phyloP scores from a whole-genome alignment of 176 grass and related monocot species.

The Raddia distichophylla region DNA sequence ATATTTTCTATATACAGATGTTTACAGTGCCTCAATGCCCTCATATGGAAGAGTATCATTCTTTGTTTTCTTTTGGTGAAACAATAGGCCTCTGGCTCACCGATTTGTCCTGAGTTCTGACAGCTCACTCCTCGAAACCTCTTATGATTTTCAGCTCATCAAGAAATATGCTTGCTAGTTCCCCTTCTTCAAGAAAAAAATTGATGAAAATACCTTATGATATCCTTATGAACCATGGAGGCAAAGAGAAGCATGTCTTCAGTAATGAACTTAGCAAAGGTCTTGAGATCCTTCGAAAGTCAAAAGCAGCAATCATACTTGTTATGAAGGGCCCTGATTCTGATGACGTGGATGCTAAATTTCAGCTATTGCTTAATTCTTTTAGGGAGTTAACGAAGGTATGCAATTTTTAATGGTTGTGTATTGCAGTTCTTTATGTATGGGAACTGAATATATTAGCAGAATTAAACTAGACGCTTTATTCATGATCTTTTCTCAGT shows the following conservation, averaged over 20 bases:
- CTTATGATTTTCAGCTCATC: constrained; percentile 57
- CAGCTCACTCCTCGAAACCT: constrained; percentile 40
- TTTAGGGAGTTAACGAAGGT: constrained; percentile 61
- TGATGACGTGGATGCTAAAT: constrained; percentile 41
- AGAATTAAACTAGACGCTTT: not conserved
- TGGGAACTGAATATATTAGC: not conserved
- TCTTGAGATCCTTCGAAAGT: constrained; percentile 58
- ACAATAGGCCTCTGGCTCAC: not conserved
- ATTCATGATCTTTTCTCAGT: constrained; percentile 20
- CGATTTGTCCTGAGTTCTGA: constrained; percentile 6
- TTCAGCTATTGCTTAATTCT: constrained; percentile 52
- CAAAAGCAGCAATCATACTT: constrained; percentile 78
- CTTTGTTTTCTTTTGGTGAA: constrained; percentile 14
- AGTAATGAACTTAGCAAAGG: constrained; percentile 61
- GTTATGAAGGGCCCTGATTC: constrained; percentile 55
- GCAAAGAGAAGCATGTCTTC: constrained; percentile 56
- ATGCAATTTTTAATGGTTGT: not conserved
- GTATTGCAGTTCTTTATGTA: constrained; percentile 11
- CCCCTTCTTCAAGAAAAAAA: constrained; percentile 52
- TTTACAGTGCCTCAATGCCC: not conserved
- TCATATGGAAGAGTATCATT: constrained; percentile 7
- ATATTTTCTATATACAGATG: constrained; percentile 3
- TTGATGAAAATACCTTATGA: constrained; percentile 55
- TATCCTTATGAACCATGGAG: constrained; percentile 44
- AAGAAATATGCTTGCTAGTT: constrained; percentile 45